Evolutionary conservation across 1,284 basidiomycete species (phyloP), one percentile per base, ranked within the genome.

Genomic region (Leccinum subrobustum): DNA sequence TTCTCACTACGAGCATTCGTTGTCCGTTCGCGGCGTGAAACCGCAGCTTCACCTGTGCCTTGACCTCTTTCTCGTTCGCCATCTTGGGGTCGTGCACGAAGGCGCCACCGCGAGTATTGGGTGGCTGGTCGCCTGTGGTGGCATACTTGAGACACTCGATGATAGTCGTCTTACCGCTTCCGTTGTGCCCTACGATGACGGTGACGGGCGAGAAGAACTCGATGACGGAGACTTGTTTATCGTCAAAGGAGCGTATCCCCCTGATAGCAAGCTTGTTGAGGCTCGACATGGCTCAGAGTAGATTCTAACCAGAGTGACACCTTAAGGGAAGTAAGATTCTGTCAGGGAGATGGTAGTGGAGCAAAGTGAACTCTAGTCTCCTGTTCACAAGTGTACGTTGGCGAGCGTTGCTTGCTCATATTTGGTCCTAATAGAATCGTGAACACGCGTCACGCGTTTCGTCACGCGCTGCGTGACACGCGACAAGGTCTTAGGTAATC

Each of bases 121-220:
- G 95, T 0, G 97, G 97, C 67, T 99, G 88, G 75, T 99, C 96
- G 35, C 97, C 97, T 0, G 97, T 99, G 0, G 96, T 98, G 4
- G 95, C 95, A 74, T 99, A 99, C 79, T 99, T 99, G 73, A 99
- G 85, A 76, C 96, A 99, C 80, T 99, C 97, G 75, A 99, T 99
- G 73, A 99, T 93, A 1, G 96, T 99, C 70, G 97, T 99, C 80
- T 99, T 99, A 56, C 97, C 97, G 67, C 93, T 96, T 14, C 97
- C 97, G 77, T 99, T 99, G 79, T 96, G 93, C 5, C 97, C 97
- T 7, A 99, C 96, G 66, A 99, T 99, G 73, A 99, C 96, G 0
- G 97, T 99, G 59, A 99, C 91, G 2, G 97, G 97, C 14, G 90
- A 89, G 78, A 95, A 98, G 79, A 99, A 99, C 75, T 99, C 93